Conservation (phyloP, 2,329 filamentous ascomycete species). For the Fusarium burgessii region DNA sequence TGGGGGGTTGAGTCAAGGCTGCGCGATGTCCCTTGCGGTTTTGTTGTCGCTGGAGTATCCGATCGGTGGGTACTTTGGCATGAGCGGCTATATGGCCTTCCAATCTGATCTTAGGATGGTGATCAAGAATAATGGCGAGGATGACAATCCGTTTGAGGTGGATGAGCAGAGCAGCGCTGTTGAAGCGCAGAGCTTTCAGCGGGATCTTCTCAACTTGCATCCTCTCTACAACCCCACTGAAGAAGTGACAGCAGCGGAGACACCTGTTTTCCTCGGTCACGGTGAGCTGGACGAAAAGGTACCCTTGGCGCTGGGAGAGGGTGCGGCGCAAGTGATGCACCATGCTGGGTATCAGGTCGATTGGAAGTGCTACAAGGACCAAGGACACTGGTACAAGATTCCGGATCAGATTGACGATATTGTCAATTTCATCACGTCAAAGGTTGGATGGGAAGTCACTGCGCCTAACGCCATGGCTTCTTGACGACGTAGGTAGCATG, state of each 20-base stretch:
- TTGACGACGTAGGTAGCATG: fast-evolving
- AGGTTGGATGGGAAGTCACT: fast-evolving
- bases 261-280: neutral
- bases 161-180: neutral
- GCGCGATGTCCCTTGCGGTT: neutral
- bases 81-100: neutral
- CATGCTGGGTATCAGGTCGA: fast-evolving
- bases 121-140: neutral
- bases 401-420: neutral
- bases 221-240: neutral
- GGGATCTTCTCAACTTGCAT: neutral
- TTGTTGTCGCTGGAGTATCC: neutral
- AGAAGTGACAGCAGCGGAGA: neutral
- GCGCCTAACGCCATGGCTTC: too few species aligned
- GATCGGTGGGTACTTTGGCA: neutral
- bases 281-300: neutral
- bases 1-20: neutral
- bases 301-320: fast-evolving
- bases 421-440: fast-evolving
- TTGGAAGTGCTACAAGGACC: neutral
- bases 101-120: neutral
- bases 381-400: neutral
- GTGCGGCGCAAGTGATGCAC: fast-evolving
- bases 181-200: neutral
- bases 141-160: too few species aligned